Evolutionary conservation across 1,139 yeast species (phyloP), one percentile per base, ranked within the genome.

Genomic region (Blastobotrys malaysiensis): DNA sequence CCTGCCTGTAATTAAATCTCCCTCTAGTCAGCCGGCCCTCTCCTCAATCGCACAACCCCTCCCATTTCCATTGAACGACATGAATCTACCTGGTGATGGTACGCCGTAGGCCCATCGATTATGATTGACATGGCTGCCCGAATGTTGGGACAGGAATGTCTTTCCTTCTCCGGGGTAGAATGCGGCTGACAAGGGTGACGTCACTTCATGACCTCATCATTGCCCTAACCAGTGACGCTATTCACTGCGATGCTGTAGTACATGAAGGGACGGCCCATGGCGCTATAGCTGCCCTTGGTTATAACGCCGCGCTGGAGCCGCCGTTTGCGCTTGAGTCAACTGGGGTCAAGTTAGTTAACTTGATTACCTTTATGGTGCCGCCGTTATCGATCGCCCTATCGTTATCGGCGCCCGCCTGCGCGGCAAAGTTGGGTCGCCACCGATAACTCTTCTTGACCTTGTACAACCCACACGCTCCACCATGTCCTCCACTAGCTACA

Each of bases 401-500:
- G 22, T 27, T 27, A 20, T 47, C 49, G 6, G 47, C 22, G 27
- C n/a, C n/a, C n/a, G 13, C 46, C 46, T 43, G 45, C 46, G 46
- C 24, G 27, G 24, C 14, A 21, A 18, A 18, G 13, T 19, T 21
- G 46, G 22, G 24, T n/a, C 27, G 46, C 24, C 22, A 45, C 26
- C 22, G 31, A 20, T 11, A 45, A 19, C 46, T 5, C 22, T 5
- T 3, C 39, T 16, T 14, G 3, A 31, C 39, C 16, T 31, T 31
- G 39, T 31, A 43, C 45, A 11, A 21, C 45, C 45, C 16, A 26
- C 9, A 19, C 52, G 6, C 18, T 36, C 31, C 46, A 50, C 18
- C 24, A 26, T 36, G 39, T 31, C 39, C n/a, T 31, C 16, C 39
- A 31, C 6, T 16, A 49, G 46, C 21, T 52, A 52, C 27, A 52